phyloP scores from a whole-genome alignment of 148 eudicot genomes.

The Rhododendron ovatum region DNA sequence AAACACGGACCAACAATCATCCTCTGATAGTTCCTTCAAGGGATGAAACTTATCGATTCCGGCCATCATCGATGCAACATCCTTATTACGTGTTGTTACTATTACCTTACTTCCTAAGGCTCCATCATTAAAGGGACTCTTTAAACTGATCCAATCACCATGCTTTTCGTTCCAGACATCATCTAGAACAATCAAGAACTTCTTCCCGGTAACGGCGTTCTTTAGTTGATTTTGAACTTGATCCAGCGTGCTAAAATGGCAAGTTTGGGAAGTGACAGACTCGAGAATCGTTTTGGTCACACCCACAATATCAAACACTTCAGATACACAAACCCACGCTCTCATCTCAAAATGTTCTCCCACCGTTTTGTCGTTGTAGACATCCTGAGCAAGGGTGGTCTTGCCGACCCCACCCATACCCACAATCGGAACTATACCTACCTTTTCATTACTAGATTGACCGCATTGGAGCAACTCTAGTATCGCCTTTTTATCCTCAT shows the following conservation, averaged over 20 bases:
- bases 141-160: too few relatives aligned
- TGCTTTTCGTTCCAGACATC: too few relatives aligned
- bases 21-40: too few relatives aligned
- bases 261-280: not conserved
- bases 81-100: too few relatives aligned
- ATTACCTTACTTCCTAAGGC: too few relatives aligned
- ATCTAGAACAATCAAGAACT: too few relatives aligned
- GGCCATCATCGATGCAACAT: too few relatives aligned
- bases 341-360: not conserved
- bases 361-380: conserved; percentile 11
- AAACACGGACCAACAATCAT: too few relatives aligned
- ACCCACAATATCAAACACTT: conserved; percentile 8
- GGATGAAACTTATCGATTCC: too few relatives aligned
- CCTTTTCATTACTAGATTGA: not conserved
- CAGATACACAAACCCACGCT: conserved; percentile 28
- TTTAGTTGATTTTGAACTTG: too few relatives aligned
- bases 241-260: not conserved
- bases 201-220: too few relatives aligned
- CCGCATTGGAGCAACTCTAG: not conserved
- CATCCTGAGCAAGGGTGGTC: conserved; percentile 25
- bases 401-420: conserved; percentile 28
- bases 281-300: conserved; percentile 22
- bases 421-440: conserved; percentile 9
- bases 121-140: too few relatives aligned
- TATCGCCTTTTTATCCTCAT: not conserved